phyloP scores from a whole-genome alignment of 768 basidiomycete species.

The Asterophora parasitica region DNA sequence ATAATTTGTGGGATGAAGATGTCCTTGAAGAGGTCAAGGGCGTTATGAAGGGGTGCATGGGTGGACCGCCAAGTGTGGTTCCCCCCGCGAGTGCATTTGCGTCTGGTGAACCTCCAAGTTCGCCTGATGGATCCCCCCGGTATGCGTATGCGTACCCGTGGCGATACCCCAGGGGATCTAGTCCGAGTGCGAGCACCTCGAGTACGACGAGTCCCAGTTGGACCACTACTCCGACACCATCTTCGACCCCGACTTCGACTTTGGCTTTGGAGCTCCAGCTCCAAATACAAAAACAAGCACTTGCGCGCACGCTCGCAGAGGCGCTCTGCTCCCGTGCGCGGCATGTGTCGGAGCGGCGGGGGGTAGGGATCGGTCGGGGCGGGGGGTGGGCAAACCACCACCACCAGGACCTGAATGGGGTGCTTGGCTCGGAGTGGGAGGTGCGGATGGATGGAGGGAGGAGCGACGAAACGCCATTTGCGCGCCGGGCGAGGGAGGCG shows the following conservation, averaged over 20 bases:
- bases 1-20: slow-evolving; percentile 88
- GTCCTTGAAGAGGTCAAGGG: slow-evolving; percentile 70
- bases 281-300: slow-evolving; percentile 45
- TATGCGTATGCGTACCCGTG: no score
- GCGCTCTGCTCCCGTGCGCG: slow-evolving; percentile 78
- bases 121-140: no score
- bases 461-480: slow-evolving; percentile 71
- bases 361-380: not conserved
- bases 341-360: slow-evolving; percentile 53
- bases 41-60: slow-evolving; percentile 45
- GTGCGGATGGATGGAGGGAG: not conserved
- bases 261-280: slow-evolving; percentile 20
- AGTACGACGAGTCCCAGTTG: no score
- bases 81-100: not conserved
- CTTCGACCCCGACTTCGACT: not conserved
- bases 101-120: not conserved
- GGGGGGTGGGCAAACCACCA: no score
- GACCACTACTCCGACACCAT: no score
- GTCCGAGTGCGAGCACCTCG: no score
- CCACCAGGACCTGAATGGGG: no score
- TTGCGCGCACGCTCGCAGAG: slow-evolving; percentile 71
- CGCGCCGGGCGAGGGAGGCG: slow-evolving; percentile 67
- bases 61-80: slow-evolving; percentile 12
- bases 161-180: no score
- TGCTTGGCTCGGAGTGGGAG: no score